A percentile compares a stretch with the other conserved stretches of the same genome.
Evolutionary conservation across 2,329 filamentous ascomycete species (phyloP).

Genomic region (Nothopassalora personata): DNA sequence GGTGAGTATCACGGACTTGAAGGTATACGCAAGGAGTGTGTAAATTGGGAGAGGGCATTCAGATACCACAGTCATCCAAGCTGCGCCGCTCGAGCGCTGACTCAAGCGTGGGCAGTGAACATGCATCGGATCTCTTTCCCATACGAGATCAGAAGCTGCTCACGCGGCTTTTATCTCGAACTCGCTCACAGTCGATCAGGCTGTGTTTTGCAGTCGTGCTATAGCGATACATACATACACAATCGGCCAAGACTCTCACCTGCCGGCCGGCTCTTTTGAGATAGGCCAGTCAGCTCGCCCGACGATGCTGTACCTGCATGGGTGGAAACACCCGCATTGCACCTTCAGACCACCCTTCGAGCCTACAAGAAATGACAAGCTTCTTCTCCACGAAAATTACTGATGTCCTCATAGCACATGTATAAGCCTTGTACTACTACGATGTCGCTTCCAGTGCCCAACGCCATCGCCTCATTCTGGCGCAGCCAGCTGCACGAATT

Average conservation of each 20-base stretch:
- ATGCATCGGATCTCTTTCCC: too few relatives aligned
- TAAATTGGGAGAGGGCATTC: neutral
- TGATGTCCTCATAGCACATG: neutral
- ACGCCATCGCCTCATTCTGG: constrained; percentile 40
- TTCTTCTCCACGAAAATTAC: neutral
- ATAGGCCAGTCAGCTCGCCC: constrained; percentile 1
- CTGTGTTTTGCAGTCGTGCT: neutral
- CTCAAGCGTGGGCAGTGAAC: too few relatives aligned
- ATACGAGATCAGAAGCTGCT: too few relatives aligned
- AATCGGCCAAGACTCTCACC: neutral
- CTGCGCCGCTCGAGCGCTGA: too few relatives aligned
- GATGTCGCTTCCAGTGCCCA: constrained; percentile 17
- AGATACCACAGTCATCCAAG: neutral
- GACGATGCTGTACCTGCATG: constrained; percentile 1
- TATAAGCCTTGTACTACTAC: neutral
- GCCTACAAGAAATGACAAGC: neutral
- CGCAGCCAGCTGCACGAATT: constrained; percentile 36
- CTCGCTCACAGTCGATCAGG: neutral
- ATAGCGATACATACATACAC: neutral
- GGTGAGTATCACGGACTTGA: neutral
- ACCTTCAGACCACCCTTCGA: neutral
- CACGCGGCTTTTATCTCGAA: too few relatives aligned
- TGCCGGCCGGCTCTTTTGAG: neutral
- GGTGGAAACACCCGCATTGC: neutral
- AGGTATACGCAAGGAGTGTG: neutral